Evolutionary conservation across 306 rosid genomes (phyloP).

Genomic region (Corylus heterophylla): DNA sequence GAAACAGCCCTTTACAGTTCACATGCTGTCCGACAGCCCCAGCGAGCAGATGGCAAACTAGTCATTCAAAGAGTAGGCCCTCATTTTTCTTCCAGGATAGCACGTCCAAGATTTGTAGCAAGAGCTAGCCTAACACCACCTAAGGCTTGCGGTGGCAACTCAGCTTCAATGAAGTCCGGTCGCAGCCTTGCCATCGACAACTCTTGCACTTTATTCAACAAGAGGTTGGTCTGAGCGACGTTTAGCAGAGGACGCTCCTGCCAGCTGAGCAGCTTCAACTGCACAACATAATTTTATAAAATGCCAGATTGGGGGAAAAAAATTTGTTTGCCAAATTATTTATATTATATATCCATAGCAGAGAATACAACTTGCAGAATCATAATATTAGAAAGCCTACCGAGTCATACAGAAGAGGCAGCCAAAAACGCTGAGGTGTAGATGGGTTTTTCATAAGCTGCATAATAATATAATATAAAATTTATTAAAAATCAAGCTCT

Average conservation of each 20-base stretch:
- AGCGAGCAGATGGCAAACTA: neutral
- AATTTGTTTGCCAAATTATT: too few relatives aligned
- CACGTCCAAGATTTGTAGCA: slow-evolving; percentile 86
- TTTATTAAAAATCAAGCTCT: neutral
- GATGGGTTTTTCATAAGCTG: slow-evolving; percentile 94
- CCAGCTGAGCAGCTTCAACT: slow-evolving; percentile 85
- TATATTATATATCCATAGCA: neutral
- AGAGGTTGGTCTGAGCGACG: slow-evolving; percentile 70
- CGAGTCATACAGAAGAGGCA: slow-evolving; percentile 86
- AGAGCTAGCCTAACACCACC: slow-evolving; percentile 77
- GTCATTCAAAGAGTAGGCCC: neutral
- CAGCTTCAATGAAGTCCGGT: slow-evolving; percentile 59
- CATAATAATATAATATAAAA: slow-evolving; percentile 10
- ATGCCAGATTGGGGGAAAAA: neutral
- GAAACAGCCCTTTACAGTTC: neutral
- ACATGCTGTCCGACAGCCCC: neutral
- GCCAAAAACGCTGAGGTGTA: slow-evolving; percentile 93
- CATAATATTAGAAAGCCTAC: slow-evolving; percentile 40
- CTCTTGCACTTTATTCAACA: slow-evolving; percentile 84
- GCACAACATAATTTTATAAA: slow-evolving; percentile 35
- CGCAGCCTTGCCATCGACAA: slow-evolving; percentile 67
- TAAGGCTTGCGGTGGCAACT: slow-evolving; percentile 59
- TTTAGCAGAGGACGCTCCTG: slow-evolving; percentile 70
- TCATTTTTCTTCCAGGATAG: slow-evolving; percentile 65
- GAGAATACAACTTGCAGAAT: neutral